Evolutionary conservation across 2,329 filamentous ascomycete species (phyloP).

Genomic region (Fusarium sp.): DNA sequence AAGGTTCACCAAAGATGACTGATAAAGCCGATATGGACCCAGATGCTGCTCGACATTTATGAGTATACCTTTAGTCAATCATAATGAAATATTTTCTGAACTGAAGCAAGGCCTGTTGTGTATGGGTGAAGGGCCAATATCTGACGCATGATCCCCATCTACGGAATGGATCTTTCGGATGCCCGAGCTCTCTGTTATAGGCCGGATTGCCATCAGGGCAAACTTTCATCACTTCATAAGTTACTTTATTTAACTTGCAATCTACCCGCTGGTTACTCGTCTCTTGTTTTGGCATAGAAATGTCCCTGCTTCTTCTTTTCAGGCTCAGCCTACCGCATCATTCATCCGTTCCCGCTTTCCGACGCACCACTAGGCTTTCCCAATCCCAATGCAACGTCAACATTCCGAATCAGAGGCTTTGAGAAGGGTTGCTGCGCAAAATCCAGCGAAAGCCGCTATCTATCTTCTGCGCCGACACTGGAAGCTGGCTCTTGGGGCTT

Average conservation of each 20-base stretch:
- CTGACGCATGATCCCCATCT: background rate
- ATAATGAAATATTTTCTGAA: background rate
- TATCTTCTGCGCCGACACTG: background rate
- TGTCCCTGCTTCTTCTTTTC: background rate
- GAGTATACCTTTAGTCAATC: background rate
- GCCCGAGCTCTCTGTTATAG: background rate
- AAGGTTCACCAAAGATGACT: background rate
- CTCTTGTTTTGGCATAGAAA: background rate
- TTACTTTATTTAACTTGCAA: background rate
- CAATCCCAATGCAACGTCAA: background rate
- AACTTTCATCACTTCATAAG: background rate
- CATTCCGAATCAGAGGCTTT: background rate
- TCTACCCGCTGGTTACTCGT: background rate
- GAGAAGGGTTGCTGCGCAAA: background rate
- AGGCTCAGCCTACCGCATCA: background rate
- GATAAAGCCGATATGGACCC: background rate
- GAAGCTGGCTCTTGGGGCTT: background rate
- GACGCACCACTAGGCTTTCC: background rate
- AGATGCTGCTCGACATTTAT: background rate
- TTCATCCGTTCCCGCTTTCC: background rate
- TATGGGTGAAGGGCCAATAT: background rate
- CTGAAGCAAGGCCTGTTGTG: background rate
- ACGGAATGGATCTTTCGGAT: background rate
- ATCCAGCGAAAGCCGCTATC: background rate
- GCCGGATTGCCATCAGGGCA: background rate